Base-by-base conservation (phyloP, 2,329 filamentous ascomycete genomes). In the Colletotrichum truncatum region DNA sequence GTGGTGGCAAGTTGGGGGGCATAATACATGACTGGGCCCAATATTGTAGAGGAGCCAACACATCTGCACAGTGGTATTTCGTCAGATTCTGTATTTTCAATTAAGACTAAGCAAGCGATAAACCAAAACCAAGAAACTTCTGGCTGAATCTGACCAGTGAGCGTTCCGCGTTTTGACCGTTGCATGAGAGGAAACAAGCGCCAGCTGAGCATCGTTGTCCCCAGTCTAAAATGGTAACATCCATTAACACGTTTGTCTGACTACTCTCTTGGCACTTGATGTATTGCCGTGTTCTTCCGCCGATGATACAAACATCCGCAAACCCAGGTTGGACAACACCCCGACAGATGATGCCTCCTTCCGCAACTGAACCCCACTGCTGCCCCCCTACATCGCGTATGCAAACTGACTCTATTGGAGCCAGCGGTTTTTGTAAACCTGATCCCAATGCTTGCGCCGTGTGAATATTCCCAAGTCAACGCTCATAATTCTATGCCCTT, bases 381-480 rank as follows among this genome's bases (percentile, higher is more conserved):
- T 36, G 11, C 11, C 3, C 5, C 62, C 34, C 32, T 48, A 36
- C 32, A 43, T 45, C 38, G 30, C 30, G 39, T 55, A 56, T 63
- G 36, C 63, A 66, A 38, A 30, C 58, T 30, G 58, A 21, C 63
- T 23, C 6, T 7, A 2, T 53, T 23, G 9, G 34, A 53, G 57
- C 51, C 57, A 45, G 34, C 58, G 43, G 49, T 63, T 56, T n/a
- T 66, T 66, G 36, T 38, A 54, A 21, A 45, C 51, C 49, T 26
- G 16, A 66, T 39, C 49, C 63, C 51, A 63, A 63, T 66, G 41
- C 57, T 56, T 34, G 60, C 63, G 63, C 63, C 63, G 46, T 60
- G 39, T 56, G 25, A 62, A 66, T 43, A 51, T 25, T 28, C 49
- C 25, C 36, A 64, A 51, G 43, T 54, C 43, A 63, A 66, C 63